phyloP scores from a whole-genome alignment of 805 yeast species.

The Saturnispora zaruensis region DNA sequence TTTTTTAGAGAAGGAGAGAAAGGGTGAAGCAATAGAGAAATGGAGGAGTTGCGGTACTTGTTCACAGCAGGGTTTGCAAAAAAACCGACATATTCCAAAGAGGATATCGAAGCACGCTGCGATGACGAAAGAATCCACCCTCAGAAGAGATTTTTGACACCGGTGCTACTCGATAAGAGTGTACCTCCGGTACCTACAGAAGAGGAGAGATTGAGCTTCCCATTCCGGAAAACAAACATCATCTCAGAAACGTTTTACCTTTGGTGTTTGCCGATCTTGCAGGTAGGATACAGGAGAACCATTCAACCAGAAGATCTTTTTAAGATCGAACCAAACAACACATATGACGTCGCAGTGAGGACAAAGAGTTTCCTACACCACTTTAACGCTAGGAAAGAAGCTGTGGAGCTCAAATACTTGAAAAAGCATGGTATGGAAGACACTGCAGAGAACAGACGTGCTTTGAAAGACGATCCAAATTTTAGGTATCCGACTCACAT shows the following conservation, averaged over 20 bases:
- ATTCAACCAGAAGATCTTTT: constrained; percentile 58
- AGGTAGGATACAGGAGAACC: constrained; percentile 63
- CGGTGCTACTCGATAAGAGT: constrained; percentile 22
- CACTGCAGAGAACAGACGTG: constrained; percentile 30
- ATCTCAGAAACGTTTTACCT: constrained; percentile 42
- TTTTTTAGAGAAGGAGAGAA: neutral
- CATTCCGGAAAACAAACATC: constrained; percentile 32
- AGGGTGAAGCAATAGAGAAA: neutral
- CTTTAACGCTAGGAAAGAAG: constrained; percentile 26
- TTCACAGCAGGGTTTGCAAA: constrained; percentile 5
- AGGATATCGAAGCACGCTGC: constrained; percentile 14
- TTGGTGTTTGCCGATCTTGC: constrained; percentile 62
- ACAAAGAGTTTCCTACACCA: constrained; percentile 29
- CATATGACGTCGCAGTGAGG: constrained; percentile 34
- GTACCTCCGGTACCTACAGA: constrained; percentile 48
- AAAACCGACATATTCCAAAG: constrained; percentile 7
- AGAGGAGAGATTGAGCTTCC: constrained; percentile 41
- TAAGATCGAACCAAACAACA: constrained; percentile 31
- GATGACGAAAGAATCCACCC: constrained; percentile 23
- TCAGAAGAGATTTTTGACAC: constrained; percentile 30
- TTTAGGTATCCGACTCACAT: constrained; percentile 36
- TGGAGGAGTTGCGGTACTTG: constrained; percentile 5
- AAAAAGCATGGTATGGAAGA: constrained; percentile 26
- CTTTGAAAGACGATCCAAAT: constrained; percentile 28
- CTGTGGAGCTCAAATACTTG: constrained; percentile 27